These are phyloP conservation scores for Chlorencoelia australis DNA, from an alignment of 2,329 filamentous ascomycete species.

Conservation along the genomic window DNA sequence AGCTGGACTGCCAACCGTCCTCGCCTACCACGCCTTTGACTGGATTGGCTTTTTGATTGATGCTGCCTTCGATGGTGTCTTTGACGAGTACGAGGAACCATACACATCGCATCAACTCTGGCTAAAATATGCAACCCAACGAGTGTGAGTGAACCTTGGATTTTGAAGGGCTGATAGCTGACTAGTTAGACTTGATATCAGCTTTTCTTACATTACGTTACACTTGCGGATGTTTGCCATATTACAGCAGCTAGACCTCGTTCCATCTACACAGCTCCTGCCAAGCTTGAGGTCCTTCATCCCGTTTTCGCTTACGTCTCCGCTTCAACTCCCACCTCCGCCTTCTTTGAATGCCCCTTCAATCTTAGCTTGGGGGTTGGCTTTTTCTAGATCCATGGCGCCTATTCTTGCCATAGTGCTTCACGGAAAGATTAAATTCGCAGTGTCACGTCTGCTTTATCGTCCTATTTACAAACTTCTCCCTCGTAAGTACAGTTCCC, in stretches of 20 bases:
- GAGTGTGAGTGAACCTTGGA: slow-evolving; percentile 8
- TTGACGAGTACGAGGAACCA: slow-evolving; percentile 14
- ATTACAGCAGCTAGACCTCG: slow-evolving; percentile 25
- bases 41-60: slow-evolving; percentile 18
- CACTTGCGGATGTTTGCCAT: slow-evolving; percentile 25
- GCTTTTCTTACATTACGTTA: slow-evolving; percentile 19
- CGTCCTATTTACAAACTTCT: slow-evolving; percentile 22
- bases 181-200: slow-evolving; percentile 16
- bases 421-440: slow-evolving; percentile 18
- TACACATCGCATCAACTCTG: slow-evolving; percentile 8
- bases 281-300: slow-evolving; percentile 12
- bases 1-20: slow-evolving; percentile 22
- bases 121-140: slow-evolving; percentile 5
- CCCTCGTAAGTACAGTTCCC: too few relatives aligned
- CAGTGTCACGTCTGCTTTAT: slow-evolving; percentile 19
- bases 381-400: slow-evolving; percentile 12
- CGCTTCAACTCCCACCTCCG: slow-evolving; percentile 14
- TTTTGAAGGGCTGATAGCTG: slow-evolving; percentile 5
- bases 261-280: slow-evolving; percentile 3
- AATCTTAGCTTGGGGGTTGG: slow-evolving; percentile 12
- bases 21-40: slow-evolving; percentile 22
- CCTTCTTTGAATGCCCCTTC: slow-evolving; percentile 8
- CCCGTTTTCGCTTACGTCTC: slow-evolving; percentile 22
- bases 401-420: slow-evolving; percentile 21
- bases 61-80: slow-evolving; percentile 15